Conservation (phyloP, 2,329 filamentous ascomycete genomes). For the Chalaropsis ovoidea region DNA sequence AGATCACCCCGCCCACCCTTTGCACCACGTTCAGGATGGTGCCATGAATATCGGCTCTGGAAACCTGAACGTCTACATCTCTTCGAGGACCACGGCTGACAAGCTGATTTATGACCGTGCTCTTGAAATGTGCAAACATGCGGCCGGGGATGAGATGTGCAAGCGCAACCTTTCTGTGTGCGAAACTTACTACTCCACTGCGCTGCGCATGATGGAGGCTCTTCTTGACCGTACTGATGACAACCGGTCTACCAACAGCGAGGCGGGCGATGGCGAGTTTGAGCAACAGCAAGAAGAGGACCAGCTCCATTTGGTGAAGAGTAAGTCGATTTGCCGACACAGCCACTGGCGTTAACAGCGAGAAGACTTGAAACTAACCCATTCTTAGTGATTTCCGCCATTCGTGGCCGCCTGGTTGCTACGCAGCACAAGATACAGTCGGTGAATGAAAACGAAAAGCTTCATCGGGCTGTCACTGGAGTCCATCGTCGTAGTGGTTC, state of each 20-base stretch:
- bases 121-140: constrained; percentile 88
- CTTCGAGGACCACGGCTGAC: constrained; percentile 82
- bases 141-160: constrained; percentile 90
- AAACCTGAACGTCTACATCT: constrained; percentile 70
- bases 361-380: background rate
- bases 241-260: constrained; percentile 34
- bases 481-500: constrained; percentile 23
- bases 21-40: constrained; percentile 54
- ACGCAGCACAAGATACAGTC: constrained; percentile 20
- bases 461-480: constrained; percentile 5
- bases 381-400: background rate
- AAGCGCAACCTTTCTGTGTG: constrained; percentile 80
- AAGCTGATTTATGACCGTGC: constrained; percentile 97
- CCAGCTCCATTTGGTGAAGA: constrained; percentile 60
- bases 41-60: constrained; percentile 51
- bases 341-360: too few species aligned
- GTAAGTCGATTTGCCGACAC: constrained; percentile 40
- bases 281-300: constrained; percentile 50
- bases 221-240: constrained; percentile 72
- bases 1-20: constrained; percentile 78
- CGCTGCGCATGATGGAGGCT: constrained; percentile 88
- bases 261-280: constrained; percentile 29
- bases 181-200: constrained; percentile 85
- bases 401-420: constrained; percentile 19
- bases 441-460: constrained; percentile 18